Conservation (phyloP, 108 stramenopile species). For the Aurantiochytrium sp. region DNA sequence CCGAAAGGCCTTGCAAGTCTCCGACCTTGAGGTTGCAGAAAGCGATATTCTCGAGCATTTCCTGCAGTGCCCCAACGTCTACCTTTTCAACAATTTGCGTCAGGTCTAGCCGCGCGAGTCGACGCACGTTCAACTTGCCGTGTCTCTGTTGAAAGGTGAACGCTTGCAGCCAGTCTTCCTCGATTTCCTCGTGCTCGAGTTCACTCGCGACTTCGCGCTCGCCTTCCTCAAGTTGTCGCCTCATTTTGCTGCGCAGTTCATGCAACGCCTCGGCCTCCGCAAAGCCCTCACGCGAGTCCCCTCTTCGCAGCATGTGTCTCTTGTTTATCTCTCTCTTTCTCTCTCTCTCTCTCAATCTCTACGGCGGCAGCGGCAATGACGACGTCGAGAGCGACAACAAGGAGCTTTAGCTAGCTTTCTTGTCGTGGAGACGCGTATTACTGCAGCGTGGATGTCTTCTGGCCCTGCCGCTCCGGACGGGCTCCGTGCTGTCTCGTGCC, state of each 20-base stretch:
- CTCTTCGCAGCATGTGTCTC: too few species aligned
- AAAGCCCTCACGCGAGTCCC: not conserved
- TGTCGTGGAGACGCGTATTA: too few species aligned
- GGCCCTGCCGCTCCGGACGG: too few species aligned
- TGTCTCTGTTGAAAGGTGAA: not conserved
- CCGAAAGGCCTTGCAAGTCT: not conserved
- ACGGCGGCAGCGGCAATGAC: too few species aligned
- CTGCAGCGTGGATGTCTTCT: too few species aligned
- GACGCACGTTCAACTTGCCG: not conserved
- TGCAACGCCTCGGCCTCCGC: not conserved
- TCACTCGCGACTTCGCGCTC: not conserved
- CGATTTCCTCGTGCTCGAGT: not conserved
- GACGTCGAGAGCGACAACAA: too few species aligned
- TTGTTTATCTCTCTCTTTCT: too few species aligned
- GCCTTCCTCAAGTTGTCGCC: not conserved
- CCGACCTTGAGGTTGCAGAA: not conserved
- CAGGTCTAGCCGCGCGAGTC: not conserved
- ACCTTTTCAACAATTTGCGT: not conserved
- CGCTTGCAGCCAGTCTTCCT: not conserved
- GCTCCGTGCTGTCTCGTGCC: too few species aligned
- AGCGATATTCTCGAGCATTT: not conserved
- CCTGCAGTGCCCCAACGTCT: not conserved
- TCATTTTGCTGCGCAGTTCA: not conserved
- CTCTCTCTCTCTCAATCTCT: too few species aligned
- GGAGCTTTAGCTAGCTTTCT: too few species aligned